phyloP scores from a whole-genome alignment of 2,329 filamentous ascomycete genomes.

The Fonsecaea nubica region DNA sequence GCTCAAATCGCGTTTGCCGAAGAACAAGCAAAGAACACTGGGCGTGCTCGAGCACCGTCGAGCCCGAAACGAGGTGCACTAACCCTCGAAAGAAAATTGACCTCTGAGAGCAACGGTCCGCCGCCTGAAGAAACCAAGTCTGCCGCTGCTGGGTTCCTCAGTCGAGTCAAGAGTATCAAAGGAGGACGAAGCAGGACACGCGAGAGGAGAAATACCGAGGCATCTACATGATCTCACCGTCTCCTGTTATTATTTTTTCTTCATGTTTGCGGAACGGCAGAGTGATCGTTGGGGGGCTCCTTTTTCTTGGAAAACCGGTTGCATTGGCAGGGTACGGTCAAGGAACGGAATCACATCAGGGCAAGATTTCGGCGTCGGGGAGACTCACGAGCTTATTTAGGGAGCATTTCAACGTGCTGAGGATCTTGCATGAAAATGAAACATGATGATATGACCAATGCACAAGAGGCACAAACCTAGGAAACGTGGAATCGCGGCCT shows the following conservation, averaged over 20 bases:
- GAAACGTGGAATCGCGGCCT: neutral
- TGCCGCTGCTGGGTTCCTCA: slow-evolving; percentile 70
- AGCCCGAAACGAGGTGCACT: slow-evolving; percentile 62
- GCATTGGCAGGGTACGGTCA: neutral
- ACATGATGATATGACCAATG: slow-evolving; percentile 8
- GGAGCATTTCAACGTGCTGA: slow-evolving; percentile 1
- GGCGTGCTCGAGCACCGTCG: slow-evolving; percentile 58
- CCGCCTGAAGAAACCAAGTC: slow-evolving; percentile 52
- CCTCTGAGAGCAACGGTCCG: slow-evolving; percentile 58
- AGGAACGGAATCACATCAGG: neutral
- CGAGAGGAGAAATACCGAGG: slow-evolving; percentile 45
- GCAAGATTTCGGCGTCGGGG: neutral
- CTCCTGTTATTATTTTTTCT: neutral
- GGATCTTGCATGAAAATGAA: slow-evolving; percentile 6
- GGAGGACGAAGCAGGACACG: slow-evolving; percentile 63
- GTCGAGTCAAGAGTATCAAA: slow-evolving; percentile 81
- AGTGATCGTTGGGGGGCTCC: neutral
- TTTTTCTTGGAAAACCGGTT: slow-evolving; percentile 2
- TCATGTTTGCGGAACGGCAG: neutral
- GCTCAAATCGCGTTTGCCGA: slow-evolving; percentile 62
- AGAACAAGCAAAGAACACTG: slow-evolving; percentile 45
- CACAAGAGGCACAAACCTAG: neutral
- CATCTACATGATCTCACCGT: slow-evolving; percentile 13
- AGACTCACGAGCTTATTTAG: slow-evolving; percentile 2
- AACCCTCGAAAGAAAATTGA: slow-evolving; percentile 68